phyloP scores from a whole-genome alignment of 2,329 filamentous ascomycete species.

The Trichophyton mentagrophytes region DNA sequence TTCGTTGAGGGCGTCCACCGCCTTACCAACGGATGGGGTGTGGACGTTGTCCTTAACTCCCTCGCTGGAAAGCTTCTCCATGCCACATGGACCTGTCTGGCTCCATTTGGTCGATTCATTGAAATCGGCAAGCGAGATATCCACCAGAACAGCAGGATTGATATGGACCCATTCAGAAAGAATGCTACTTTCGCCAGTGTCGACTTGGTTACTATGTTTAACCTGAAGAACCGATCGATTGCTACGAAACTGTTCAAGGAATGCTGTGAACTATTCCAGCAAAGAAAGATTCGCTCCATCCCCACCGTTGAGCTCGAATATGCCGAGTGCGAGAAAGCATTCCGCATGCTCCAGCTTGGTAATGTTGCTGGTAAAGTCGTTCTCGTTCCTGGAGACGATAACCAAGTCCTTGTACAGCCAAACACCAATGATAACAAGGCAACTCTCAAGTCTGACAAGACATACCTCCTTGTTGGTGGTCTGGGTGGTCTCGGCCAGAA shows the following conservation, averaged over 20 bases:
- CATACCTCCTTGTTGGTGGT: slow-evolving; percentile 17
- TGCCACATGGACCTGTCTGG: slow-evolving; percentile 10
- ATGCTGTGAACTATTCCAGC: slow-evolving; percentile 5
- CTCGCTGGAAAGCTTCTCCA: slow-evolving; percentile 11
- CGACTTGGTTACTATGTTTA: slow-evolving; percentile 11
- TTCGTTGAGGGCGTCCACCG: slow-evolving; percentile 16
- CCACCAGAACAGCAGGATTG: slow-evolving; percentile 7
- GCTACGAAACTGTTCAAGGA: slow-evolving; percentile 2
- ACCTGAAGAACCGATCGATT: slow-evolving; percentile 2
- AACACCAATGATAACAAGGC: slow-evolving; percentile 7
- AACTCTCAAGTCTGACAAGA: slow-evolving; percentile 9
- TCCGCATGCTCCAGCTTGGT: slow-evolving; percentile 22
- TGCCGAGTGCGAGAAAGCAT: slow-evolving; percentile 15
- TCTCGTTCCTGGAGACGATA: slow-evolving; percentile 7
- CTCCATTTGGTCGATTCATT: slow-evolving; percentile 23
- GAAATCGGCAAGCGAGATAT: slow-evolving; percentile 9
- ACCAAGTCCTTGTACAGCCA: slow-evolving; percentile 11
- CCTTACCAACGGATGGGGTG: slow-evolving; percentile 14
- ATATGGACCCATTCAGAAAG: slow-evolving; percentile 15
- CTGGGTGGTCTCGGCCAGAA: slow-evolving; percentile 17
- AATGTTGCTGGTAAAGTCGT: slow-evolving; percentile 17
- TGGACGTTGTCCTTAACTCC: slow-evolving; percentile 14
- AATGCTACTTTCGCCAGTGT: slow-evolving; percentile 25
- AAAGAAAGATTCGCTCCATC: slow-evolving; percentile 10
- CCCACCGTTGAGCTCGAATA: slow-evolving; percentile 10